Base-by-base conservation (phyloP, 768 basidiomycete species). In the Trametes cinnabarina region DNA sequence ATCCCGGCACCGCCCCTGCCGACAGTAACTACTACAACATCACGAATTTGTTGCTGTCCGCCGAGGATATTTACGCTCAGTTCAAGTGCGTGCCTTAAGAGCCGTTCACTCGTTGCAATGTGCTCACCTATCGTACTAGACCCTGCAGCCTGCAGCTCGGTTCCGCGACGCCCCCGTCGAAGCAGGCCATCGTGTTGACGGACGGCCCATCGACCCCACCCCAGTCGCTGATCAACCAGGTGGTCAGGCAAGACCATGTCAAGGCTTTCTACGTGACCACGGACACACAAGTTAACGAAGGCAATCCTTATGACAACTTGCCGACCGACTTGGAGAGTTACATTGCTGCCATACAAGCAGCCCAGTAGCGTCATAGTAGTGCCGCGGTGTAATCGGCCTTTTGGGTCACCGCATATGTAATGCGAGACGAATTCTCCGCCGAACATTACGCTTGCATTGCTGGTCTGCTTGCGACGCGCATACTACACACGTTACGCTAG, bases 141-240 rank as follows among this genome's bases (percentile, higher is more conserved):
- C 25, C 62, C 10, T 65, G 69, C 3, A 52, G 58, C 15, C 56
- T 73, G n/a, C 58, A 61, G 3, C 61, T 68, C 51, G 23, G 47
- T 12, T 15, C 55, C 25, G 37, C 48, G 14, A 58, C 61, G 11
- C 67, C 65, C 0, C 55, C 67, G 5, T 53, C 59, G 14, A 65
- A 76, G 51, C 73, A 76, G 51, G 64, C 68, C 15, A 68, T 72
- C 15, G 63, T 74, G 20, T 58, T 76, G 17, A 71, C 72, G 30
- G 68, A 68, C 22, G 71, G 65, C 17, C 74, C 73, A 6, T 62
- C 64, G 17, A 65, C 57, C 14, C 57, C 67, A 4, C 68, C 69
- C 0, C 53, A 65, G 2, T 56, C 39, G 17, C 62, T 71, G 14
- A 66, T 73, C 28, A 47, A 63, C 25, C 53, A 61, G 22, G 56